Percentiles rank a stretch among this genome's conserved stretches.
phyloP scores from a whole-genome alignment of 306 rosid species.

The Sicyos baderoa region DNA sequence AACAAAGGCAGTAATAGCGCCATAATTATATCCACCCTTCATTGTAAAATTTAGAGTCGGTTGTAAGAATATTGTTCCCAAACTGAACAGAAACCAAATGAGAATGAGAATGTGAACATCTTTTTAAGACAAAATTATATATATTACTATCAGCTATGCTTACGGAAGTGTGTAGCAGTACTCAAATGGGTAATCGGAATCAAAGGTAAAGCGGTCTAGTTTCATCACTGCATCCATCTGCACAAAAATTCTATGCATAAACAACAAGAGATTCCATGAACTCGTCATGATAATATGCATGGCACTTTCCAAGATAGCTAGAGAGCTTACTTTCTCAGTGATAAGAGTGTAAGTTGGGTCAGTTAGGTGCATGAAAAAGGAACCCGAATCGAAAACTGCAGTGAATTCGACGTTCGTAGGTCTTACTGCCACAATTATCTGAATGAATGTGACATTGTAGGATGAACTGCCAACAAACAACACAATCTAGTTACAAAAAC shows the following conservation, averaged over 20 bases:
- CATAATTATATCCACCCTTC: too few species aligned
- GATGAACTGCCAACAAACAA: conserved; percentile 41
- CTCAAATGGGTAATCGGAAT: conserved; percentile 52
- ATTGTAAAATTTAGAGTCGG: conserved; percentile 54
- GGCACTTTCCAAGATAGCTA: background rate
- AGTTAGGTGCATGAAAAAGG: conserved; percentile 65
- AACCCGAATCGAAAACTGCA: conserved; percentile 76
- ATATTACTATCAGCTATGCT: too few species aligned
- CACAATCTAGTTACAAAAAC: too few species aligned
- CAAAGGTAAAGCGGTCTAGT: conserved; percentile 25
- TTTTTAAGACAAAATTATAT: too few species aligned
- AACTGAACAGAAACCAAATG: conserved; percentile 36
- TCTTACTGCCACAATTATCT: conserved; percentile 40
- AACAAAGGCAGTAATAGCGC: too few species aligned
- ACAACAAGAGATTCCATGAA: background rate
- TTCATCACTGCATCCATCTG: conserved; percentile 46
- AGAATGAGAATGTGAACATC: too few species aligned
- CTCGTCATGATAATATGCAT: too few species aligned
- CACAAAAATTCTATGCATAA: conserved; percentile 19
- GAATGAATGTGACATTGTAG: conserved; percentile 63
- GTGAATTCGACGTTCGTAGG: conserved; percentile 38
- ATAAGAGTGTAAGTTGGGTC: conserved; percentile 65
- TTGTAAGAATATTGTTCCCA: background rate
- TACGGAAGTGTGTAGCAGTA: conserved; percentile 61
- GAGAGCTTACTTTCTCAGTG: conserved; percentile 42